Evolutionary conservation across 768 basidiomycete genomes (phyloP).

Genomic region (Coprinopsis sp.): DNA sequence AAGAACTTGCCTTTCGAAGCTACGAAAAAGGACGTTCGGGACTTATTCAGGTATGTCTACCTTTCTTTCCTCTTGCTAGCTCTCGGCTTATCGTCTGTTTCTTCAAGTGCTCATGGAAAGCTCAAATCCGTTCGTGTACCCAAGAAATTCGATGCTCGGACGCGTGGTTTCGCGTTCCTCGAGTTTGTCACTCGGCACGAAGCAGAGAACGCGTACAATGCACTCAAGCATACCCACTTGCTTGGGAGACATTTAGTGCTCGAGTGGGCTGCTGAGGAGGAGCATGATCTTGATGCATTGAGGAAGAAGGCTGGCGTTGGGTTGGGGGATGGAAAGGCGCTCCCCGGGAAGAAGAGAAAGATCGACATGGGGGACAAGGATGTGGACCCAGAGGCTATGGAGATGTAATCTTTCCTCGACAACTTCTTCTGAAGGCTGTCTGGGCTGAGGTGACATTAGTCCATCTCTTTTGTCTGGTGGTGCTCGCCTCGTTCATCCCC

Average conservation of each 20-base stretch:
- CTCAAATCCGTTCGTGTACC: constrained; percentile 94
- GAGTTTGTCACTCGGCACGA: constrained; percentile 89
- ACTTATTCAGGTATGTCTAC: constrained; percentile 74
- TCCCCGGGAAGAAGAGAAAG: constrained; percentile 77
- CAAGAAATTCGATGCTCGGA: constrained; percentile 82
- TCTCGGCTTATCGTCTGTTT: constrained; percentile 3
- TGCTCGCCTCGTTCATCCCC: too few species aligned
- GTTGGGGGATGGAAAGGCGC: constrained; percentile 58
- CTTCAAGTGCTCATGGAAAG: constrained; percentile 73
- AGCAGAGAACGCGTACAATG: constrained; percentile 82
- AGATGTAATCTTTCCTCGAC: too few species aligned
- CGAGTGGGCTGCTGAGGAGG: constrained; percentile 87
- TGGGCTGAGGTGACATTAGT: too few species aligned
- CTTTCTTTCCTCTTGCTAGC: neutral
- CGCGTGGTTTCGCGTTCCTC: constrained; percentile 94
- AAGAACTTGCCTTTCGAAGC: constrained; percentile 99
- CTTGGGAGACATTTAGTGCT: constrained; percentile 93
- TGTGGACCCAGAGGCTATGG: constrained; percentile 30
- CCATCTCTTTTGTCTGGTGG: too few species aligned
- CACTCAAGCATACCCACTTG: constrained; percentile 90
- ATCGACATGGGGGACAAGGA: constrained; percentile 41
- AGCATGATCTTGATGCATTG: constrained; percentile 70
- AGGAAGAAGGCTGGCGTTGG: constrained; percentile 79
- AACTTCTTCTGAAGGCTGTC: too few species aligned
- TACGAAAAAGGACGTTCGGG: constrained; percentile 85